Conservation (phyloP, 2,329 filamentous ascomycete genomes). For the Aspergillus jensenii region DNA sequence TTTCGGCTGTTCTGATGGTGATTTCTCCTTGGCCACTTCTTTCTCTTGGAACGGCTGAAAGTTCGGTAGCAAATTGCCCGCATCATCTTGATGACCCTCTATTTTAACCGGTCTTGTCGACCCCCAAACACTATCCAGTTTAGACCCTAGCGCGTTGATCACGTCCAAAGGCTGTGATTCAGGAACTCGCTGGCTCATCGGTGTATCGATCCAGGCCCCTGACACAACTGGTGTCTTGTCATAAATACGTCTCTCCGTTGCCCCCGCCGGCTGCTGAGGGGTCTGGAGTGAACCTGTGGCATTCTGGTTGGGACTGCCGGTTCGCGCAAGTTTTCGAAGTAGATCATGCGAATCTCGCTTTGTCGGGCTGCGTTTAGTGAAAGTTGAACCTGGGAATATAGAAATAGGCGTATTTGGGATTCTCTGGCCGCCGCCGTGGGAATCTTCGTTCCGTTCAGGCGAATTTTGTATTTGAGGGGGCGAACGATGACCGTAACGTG, state of each 20-base stretch:
- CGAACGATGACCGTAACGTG: constrained; percentile 12
- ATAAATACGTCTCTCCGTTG: constrained; percentile 34
- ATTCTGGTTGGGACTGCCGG: constrained; percentile 34
- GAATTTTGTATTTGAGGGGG: constrained; percentile 13
- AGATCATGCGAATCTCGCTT: constrained; percentile 43
- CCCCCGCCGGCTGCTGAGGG: constrained; percentile 27
- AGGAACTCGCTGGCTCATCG: constrained; percentile 39
- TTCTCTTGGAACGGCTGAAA: constrained; percentile 10
- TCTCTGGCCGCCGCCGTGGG: constrained; percentile 23
- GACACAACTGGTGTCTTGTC: constrained; percentile 47
- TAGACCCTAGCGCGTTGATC: neutral
- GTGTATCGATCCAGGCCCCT: constrained; percentile 50
- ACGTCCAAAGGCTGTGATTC: neutral
- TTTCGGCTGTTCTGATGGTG: constrained; percentile 2
- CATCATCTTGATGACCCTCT: constrained; percentile 27
- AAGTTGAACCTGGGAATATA: constrained; percentile 34
- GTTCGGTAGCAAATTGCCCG: constrained; percentile 12
- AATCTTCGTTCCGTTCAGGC: constrained; percentile 16
- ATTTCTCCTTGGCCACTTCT: constrained; percentile 1
- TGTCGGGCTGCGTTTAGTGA: constrained; percentile 28
- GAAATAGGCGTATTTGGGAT: constrained; percentile 41
- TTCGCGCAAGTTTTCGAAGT: constrained; percentile 42
- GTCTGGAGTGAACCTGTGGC: constrained; percentile 29
- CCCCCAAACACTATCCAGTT: neutral
- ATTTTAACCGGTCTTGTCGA: constrained; percentile 6